Evolutionary conservation across 495 filamentous ascomycete genomes (phyloP).

Genomic region (Aspergillus asperescens): DNA sequence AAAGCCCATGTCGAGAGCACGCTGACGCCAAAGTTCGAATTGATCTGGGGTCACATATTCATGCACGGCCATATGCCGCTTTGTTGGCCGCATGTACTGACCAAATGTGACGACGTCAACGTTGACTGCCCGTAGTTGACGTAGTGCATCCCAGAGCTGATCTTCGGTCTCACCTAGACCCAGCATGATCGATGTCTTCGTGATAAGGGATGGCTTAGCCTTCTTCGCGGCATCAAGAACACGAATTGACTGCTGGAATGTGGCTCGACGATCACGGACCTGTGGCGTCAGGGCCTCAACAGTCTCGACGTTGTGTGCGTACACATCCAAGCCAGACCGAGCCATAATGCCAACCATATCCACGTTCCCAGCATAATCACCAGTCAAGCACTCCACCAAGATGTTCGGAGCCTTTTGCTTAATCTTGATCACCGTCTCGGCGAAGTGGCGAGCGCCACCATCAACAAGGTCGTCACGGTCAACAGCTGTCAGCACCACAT

Average conservation of each 20-base stretch:
- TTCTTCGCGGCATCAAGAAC: constrained; percentile 81
- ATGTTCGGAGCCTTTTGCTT: constrained; percentile 83
- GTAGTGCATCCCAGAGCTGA: constrained; percentile 76
- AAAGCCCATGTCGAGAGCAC: constrained; percentile 93
- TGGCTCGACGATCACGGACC: constrained; percentile 85
- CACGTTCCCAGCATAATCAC: constrained; percentile 78
- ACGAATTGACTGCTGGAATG: constrained; percentile 75
- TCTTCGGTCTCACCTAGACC: constrained; percentile 88
- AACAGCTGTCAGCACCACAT: constrained; percentile 89
- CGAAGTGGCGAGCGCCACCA: constrained; percentile 84
- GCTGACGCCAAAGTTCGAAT: constrained; percentile 86
- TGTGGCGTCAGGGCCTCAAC: constrained; percentile 83
- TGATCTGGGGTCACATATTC: constrained; percentile 86
- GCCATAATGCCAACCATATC: constrained; percentile 82
- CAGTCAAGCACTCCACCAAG: constrained; percentile 91
- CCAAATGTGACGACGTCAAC: constrained; percentile 97
- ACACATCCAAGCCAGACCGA: constrained; percentile 85
- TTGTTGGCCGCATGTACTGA: constrained; percentile 98
- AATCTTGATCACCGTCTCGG: constrained; percentile 90
- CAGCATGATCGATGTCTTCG: constrained; percentile 96
- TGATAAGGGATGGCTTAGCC: constrained; percentile 70
- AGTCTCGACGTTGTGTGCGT: constrained; percentile 96
- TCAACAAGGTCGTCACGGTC: constrained; percentile 90
- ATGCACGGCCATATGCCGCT: constrained; percentile 92
- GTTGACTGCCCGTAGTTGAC: constrained; percentile 68